Conservation (phyloP, 164 flowering plant species). For the Nelumbo lutea region DNA sequence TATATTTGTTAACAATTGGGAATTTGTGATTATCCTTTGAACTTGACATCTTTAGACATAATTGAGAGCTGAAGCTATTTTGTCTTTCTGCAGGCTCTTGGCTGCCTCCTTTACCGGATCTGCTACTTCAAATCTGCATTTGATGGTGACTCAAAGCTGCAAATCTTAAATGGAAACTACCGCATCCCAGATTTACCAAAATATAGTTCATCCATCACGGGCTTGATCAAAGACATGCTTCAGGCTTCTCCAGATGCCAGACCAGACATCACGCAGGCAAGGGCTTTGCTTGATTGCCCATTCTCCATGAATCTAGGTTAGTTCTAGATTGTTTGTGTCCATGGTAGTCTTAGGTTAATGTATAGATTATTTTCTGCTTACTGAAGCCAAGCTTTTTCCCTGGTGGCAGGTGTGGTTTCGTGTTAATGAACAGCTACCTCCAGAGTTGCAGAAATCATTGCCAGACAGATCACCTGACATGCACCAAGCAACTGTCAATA, state of each 20-base stretch:
- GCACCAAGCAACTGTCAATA: conserved; percentile 29
- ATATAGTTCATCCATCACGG: conserved; percentile 56
- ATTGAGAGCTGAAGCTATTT: conserved; percentile 6
- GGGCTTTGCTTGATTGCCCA: conserved; percentile 97
- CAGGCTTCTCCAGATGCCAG: conserved; percentile 80
- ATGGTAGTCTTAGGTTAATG: conserved; percentile 30
- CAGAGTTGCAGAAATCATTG: conserved; percentile 66
- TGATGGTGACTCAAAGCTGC: conserved; percentile 99
- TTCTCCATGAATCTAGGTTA: conserved; percentile 94
- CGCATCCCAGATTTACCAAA: conserved; percentile 92
- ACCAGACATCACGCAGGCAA: conserved; percentile 99
- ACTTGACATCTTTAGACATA: background rate
- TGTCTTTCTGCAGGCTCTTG: conserved; percentile 70
- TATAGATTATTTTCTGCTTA: conserved; percentile 20
- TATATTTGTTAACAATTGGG: background rate
- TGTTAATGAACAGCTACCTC: conserved; percentile 80
- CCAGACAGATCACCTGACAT: conserved; percentile 72
- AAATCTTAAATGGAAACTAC: conserved; percentile 90
- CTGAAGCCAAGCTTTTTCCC: conserved; percentile 23
- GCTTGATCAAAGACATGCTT: conserved; percentile 87
- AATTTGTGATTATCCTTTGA: background rate
- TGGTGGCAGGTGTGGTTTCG: conserved; percentile 95
- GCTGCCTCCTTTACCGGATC: conserved; percentile 88
- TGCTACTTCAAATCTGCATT: conserved; percentile 93
- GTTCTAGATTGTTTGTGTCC: conserved; percentile 64